Evolutionary conservation across 345 rosid species (phyloP).

Genomic region (Eucalyptus virginea): DNA sequence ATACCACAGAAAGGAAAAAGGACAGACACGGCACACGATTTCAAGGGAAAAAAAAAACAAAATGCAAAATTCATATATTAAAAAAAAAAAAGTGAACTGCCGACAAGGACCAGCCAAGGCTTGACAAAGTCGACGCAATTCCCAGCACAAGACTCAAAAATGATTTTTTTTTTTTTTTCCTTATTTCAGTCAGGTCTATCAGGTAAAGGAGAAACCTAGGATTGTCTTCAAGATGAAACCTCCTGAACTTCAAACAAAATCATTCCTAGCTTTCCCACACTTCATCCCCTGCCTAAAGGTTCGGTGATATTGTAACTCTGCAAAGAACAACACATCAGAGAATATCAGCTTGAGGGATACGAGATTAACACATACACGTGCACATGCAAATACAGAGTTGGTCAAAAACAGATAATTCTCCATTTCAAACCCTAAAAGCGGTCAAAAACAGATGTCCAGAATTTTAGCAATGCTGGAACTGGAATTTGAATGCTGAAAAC

Average conservation of each 20-base stretch:
- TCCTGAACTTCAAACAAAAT: not conserved
- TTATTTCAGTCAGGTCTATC: not conserved
- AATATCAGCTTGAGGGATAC: not conserved
- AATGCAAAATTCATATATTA: not conserved
- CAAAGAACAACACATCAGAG: not conserved
- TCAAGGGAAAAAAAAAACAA: not conserved
- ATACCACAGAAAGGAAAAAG: not conserved
- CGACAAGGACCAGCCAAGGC: not conserved
- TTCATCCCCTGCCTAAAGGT: not conserved
- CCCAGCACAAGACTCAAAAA: not conserved
- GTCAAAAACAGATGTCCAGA: not conserved
- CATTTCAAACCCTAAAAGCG: not conserved
- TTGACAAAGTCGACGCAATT: not conserved
- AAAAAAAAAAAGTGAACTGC: not conserved
- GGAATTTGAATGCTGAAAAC: not conserved
- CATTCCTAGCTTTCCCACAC: not conserved
- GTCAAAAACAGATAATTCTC: not conserved
- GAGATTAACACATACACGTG: not conserved
- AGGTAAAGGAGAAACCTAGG: not conserved
- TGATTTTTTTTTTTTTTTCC: not conserved
- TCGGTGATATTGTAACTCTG: not conserved
- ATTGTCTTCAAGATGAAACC: not conserved
- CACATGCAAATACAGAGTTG: not conserved
- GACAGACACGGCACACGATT: not conserved
- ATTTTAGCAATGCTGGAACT: not conserved